Conservation (phyloP, 306 rosid species). For the apple (Malus domestica) region ASM211411v1 NC_041796.1:11132001-11132500, state of each 20-base stretch:
- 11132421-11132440: background rate
- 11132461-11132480: background rate
- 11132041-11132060: slow-evolving; percentile 40
- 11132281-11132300: no score
- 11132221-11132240: background rate
- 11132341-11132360: background rate
- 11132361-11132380: background rate
- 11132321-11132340: background rate
- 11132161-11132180: slow-evolving; percentile 71
- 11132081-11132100: slow-evolving; percentile 19
- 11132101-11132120: slow-evolving; percentile 42
- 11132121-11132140: slow-evolving; percentile 43
- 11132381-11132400: background rate
- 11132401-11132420: background rate
- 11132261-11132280: background rate
- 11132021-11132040: slow-evolving; percentile 61
- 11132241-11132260: background rate
- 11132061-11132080: slow-evolving; percentile 13
- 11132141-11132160: slow-evolving; percentile 40
- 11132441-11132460: background rate
- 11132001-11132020: slow-evolving; percentile 72
- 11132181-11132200: slow-evolving; percentile 42
- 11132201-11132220: slow-evolving; percentile 25
- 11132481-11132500: slow-evolving; percentile 4
- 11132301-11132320: no score